Percentiles rank a stretch among this genome's conserved stretches.
Evolutionary conservation across 164 flowering plant species (phyloP).

Genomic region (Stephania yunnanensis): DNA sequence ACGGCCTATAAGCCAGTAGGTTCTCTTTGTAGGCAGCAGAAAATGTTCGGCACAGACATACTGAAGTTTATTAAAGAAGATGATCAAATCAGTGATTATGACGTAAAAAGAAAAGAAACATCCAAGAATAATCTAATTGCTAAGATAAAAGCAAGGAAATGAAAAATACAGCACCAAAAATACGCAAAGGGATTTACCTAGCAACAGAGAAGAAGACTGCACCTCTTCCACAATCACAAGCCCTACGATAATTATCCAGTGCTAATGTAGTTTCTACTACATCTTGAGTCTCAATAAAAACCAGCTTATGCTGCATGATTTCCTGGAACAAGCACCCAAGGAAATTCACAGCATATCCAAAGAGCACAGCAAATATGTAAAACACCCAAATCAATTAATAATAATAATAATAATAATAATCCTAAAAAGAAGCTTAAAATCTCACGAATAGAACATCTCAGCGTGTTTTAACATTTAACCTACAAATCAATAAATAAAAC

Average conservation of each 20-base stretch:
- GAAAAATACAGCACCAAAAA: no score
- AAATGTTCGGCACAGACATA: no score
- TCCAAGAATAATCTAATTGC: background rate
- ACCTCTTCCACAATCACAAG: slow-evolving; percentile 99
- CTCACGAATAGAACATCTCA: no score
- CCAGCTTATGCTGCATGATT: slow-evolving; percentile 95
- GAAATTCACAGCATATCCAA: background rate
- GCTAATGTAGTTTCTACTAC: slow-evolving; percentile 98
- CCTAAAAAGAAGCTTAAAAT: background rate
- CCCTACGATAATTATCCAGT: slow-evolving; percentile 91
- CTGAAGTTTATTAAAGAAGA: no score
- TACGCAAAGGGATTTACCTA: slow-evolving; percentile 38
- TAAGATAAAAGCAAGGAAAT: background rate
- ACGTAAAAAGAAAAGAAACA: background rate
- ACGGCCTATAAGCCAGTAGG: no score
- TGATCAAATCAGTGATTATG: background rate
- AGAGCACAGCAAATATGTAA: background rate
- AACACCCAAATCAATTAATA: no score
- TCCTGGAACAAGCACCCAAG: slow-evolving; percentile 46
- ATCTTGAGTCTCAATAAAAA: slow-evolving; percentile 98
- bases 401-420: background rate
- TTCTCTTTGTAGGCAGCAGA: no score
- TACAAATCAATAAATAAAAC: background rate
- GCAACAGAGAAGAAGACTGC: slow-evolving; percentile 99
- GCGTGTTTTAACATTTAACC: no score